Evolutionary conservation across 1,284 basidiomycete species (phyloP).

Genomic region (Somion occarium): DNA sequence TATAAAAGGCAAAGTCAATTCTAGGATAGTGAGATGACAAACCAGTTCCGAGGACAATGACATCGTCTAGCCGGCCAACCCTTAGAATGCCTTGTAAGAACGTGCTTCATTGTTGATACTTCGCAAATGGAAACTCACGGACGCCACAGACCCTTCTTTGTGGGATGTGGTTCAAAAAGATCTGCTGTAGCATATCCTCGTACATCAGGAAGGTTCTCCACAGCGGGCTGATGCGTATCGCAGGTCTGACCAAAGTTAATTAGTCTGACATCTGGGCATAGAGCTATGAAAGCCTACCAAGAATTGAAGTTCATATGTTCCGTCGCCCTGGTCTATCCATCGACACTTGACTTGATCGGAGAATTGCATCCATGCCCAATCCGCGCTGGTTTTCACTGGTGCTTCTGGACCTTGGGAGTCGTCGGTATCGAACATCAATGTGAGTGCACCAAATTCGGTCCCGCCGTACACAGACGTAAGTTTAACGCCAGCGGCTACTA

Average conservation of each 20-base stretch:
- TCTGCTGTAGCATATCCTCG: slow-evolving; percentile 11
- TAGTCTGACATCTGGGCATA: background rate
- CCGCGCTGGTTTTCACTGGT: slow-evolving; percentile 9
- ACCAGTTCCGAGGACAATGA: slow-evolving; percentile 19
- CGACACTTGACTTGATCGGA: slow-evolving; percentile 13
- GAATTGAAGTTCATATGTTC: slow-evolving; percentile 27
- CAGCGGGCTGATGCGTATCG: slow-evolving; percentile 12
- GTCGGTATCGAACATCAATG: slow-evolving; percentile 10
- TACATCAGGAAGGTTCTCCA: slow-evolving; percentile 20
- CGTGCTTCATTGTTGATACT: too few relatives aligned
- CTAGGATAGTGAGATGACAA: background rate
- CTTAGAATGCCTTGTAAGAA: slow-evolving; percentile 6
- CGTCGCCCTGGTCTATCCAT: slow-evolving; percentile 26
- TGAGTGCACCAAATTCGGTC: slow-evolving; percentile 15
- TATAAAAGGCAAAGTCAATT: too few relatives aligned
- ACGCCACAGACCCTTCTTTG: slow-evolving; percentile 16
- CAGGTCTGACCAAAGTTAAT: slow-evolving; percentile 10
- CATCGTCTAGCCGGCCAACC: slow-evolving; percentile 21
- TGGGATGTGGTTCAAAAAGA: slow-evolving; percentile 11
- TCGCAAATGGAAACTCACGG: slow-evolving; percentile 11
- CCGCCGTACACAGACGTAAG: slow-evolving; percentile 12
- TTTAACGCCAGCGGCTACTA: slow-evolving; percentile 9
- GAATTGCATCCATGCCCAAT: slow-evolving; percentile 30
- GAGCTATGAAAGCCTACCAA: slow-evolving; percentile 18
- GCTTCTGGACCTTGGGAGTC: slow-evolving; percentile 2